Evolutionary conservation across 2,329 filamentous ascomycete genomes (phyloP), one percentile per base, ranked within the genome.

Genomic region (Hortaea werneckii): DNA sequence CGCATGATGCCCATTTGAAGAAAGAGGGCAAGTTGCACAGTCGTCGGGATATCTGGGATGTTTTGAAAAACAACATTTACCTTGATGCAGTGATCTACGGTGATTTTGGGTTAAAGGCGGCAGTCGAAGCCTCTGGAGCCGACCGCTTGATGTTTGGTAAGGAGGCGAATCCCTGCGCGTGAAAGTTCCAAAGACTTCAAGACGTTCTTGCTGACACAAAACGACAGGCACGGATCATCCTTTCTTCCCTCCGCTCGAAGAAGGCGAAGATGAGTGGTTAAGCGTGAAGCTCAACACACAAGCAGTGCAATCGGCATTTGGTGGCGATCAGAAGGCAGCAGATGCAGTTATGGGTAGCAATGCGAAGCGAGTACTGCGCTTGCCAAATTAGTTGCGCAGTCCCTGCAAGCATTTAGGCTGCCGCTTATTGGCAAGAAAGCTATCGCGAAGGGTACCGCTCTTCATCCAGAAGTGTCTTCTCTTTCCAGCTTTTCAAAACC

Each of bases 71-170:
- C 51, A 92, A 95, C 67, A 77, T 95, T 40, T 92, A 88, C 61
- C 75, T 95, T 1, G 88, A 95, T 66, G 87, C 87, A 0, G 88
- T 94, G 10, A 78, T 94, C 5, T 88, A 92, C 64, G 85, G 82
- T 0, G 79, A 83, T 40, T 79, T 86, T 7, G 85, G 83, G 0
- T 63, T 89, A 46, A 80, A 76, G 55, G 83, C 83, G 1, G 85
- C 85, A 0, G 73, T 86, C 2, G 76, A 80, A 20, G 82, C 82
- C 0, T 76, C 67, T 6, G 83, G 84, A 0, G 71, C 72, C 0
- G 84, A 88, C 55, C 73, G 84, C 48, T 66, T 90, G 42, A 77
- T 90, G 71, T 90, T 90, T 66, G 86, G 74, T 76, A 54, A 50
- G 68, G 64, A 7, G 6, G 7, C 30, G 4, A 27, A 28, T 29